Conservation (phyloP, 2,329 filamentous ascomycete genomes). For the Chlorencoelia australis region DNA sequence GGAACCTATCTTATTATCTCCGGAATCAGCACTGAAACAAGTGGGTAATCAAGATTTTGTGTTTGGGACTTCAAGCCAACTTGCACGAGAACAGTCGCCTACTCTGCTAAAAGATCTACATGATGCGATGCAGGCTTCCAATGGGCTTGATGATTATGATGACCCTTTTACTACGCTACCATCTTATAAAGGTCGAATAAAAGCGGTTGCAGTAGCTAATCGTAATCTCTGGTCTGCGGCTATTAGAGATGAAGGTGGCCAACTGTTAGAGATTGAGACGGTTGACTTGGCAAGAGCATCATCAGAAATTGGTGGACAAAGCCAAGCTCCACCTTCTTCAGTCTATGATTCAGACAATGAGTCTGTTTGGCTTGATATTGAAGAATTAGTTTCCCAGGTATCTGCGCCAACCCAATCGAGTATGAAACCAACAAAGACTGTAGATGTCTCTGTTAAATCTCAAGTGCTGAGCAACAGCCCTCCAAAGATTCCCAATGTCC, state of each 20-base stretch:
- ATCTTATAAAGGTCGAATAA: conserved; percentile 4
- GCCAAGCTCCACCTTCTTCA: not conserved
- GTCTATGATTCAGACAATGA: conserved; percentile 2
- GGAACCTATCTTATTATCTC: conserved; percentile 53
- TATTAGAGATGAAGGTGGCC: conserved; percentile 54
- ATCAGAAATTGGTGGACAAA: too few species aligned
- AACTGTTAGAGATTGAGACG: conserved; percentile 45
- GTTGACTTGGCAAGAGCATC: conserved; percentile 40
- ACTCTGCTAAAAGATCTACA: conserved; percentile 53
- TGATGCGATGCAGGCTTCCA: conserved; percentile 50
- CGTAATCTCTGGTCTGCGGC: conserved; percentile 59
- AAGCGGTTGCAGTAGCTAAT: conserved; percentile 9
- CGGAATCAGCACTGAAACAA: conserved; percentile 54
- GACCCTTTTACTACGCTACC: conserved; percentile 29
- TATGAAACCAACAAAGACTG: conserved; percentile 4
- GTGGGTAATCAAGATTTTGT: conserved; percentile 64
- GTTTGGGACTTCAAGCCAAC: conserved; percentile 79
- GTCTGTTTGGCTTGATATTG: conserved; percentile 20
- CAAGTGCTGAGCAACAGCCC: conserved; percentile 13
- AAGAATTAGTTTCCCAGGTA: conserved; percentile 7
- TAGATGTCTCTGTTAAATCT: conserved; percentile 12
- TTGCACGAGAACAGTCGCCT: conserved; percentile 64
- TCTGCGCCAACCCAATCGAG: conserved; percentile 5
- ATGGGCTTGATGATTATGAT: conserved; percentile 28
- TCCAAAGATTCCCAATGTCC: not conserved